These are phyloP conservation scores for Venturia oleaginea DNA, from an alignment of 2,329 filamentous ascomycete species.

Conservation along the genomic window DNA sequence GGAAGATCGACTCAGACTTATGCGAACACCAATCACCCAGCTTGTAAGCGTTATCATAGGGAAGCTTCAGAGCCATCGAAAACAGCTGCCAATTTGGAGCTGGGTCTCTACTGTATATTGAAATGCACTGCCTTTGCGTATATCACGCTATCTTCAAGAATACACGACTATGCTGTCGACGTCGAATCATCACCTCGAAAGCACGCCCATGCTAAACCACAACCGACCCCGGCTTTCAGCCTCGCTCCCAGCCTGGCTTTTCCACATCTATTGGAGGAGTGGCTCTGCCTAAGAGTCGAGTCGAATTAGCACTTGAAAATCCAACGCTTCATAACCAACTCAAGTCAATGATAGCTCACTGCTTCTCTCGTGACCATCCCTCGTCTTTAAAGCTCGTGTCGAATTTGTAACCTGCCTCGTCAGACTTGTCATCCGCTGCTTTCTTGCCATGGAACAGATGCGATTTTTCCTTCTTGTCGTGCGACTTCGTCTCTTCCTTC, in stretches of 20 bases:
- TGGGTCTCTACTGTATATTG: neutral
- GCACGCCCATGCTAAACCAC: neutral
- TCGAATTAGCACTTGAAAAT: neutral
- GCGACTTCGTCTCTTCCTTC: constrained; percentile 60
- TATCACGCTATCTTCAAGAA: neutral
- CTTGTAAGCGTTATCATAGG: too few species aligned
- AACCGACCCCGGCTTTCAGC: neutral
- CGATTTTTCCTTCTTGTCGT: constrained; percentile 19
- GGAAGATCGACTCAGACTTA: neutral
- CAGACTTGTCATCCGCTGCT: neutral
- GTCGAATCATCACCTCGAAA: neutral
- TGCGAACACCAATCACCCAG: too few species aligned
- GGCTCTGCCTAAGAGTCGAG: neutral
- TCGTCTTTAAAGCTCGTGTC: constrained; percentile 5
- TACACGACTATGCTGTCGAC: neutral
- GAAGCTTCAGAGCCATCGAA: neutral
- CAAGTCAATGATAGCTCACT: neutral
- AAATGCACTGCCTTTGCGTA: neutral
- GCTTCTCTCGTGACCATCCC: constrained; percentile 8
- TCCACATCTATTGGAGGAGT: neutral
- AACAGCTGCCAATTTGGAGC: neutral
- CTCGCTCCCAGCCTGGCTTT: neutral
- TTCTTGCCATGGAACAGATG: neutral
- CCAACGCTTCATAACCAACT: neutral
- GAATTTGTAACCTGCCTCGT: constrained; percentile 5